Conservation (phyloP, 2,329 filamentous ascomycete species). For the Cladosporium halotolerans region DNA sequence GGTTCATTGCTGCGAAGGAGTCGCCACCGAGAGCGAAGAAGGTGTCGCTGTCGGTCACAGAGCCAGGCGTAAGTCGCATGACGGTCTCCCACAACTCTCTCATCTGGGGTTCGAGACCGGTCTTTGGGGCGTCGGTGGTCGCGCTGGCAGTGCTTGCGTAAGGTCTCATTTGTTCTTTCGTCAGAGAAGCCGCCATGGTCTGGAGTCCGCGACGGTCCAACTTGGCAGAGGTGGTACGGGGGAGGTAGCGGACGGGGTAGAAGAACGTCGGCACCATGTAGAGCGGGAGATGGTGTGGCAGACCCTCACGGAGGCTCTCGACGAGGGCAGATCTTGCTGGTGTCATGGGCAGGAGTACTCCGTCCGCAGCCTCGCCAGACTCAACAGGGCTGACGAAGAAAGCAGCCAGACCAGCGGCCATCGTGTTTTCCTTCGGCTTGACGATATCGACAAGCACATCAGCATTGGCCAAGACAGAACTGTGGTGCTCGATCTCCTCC, state of each 20-base stretch:
- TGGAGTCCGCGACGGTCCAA: slow-evolving; percentile 4
- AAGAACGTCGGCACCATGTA: slow-evolving; percentile 11
- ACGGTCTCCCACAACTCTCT: slow-evolving; percentile 28
- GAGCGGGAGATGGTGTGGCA: background rate
- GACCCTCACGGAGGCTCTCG: slow-evolving; percentile 2
- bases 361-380: background rate
- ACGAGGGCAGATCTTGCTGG: background rate
- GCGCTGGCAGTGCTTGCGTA: background rate
- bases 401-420: slow-evolving; percentile 9
- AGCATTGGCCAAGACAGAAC: background rate
- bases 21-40: slow-evolving; percentile 45
- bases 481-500: slow-evolving; percentile 14
- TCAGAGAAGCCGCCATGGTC: slow-evolving; percentile 4
- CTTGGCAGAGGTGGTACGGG: slow-evolving; percentile 3
- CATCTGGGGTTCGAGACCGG: slow-evolving; percentile 26
- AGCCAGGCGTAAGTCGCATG: slow-evolving; percentile 22
- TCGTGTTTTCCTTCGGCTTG: slow-evolving; percentile 4
- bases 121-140: background rate
- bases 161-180: background rate
- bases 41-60: slow-evolving; percentile 27
- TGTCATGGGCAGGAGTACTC: slow-evolving; percentile 1
- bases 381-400: slow-evolving; percentile 5
- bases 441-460: slow-evolving; percentile 3
- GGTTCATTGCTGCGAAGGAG: slow-evolving; percentile 41
- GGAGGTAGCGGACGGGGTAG: background rate